A percentile compares a stretch with the other conserved stretches of the same genome.
These are phyloP conservation scores for Scleroderma bovista DNA, from an alignment of 768 basidiomycete genomes.

Conservation along the genomic window DNA sequence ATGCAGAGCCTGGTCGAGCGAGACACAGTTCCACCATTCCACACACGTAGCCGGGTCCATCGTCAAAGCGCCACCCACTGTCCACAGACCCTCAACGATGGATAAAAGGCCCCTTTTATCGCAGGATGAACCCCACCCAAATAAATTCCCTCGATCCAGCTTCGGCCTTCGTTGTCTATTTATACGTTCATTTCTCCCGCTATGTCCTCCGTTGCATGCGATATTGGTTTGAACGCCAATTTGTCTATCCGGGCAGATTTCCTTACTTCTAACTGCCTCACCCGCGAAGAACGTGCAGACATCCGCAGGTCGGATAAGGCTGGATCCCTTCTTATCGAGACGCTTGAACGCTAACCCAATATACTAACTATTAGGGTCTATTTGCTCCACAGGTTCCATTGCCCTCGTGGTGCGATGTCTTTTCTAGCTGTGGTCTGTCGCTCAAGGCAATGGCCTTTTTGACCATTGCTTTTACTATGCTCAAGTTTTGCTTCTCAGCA, in stretches of 20 bases:
- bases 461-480: too few species aligned
- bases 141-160: neutral
- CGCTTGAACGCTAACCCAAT: slow-evolving; percentile 13
- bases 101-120: neutral
- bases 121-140: neutral
- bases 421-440: too few species aligned
- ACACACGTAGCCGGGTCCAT: neutral
- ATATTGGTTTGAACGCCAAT: neutral
- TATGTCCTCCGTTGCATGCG: slow-evolving; percentile 2
- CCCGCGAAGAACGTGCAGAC: slow-evolving; percentile 5
- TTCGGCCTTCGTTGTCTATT: neutral
- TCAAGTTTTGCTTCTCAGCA: too few species aligned
- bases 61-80: neutral
- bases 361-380: too few species aligned
- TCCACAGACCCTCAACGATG: neutral
- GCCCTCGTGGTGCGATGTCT: too few species aligned
- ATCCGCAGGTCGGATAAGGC: slow-evolving; percentile 11
- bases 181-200: neutral
- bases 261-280: slow-evolving; percentile 6
- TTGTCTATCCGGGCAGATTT: neutral
- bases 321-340: too few species aligned
- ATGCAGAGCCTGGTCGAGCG: too few species aligned
- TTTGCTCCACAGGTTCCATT: too few species aligned
- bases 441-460: too few species aligned
- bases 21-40: neutral